Evolutionary conservation across 179 eudicot genomes (phyloP), one percentile per base, ranked within the genome.

Genomic region (Pouteria campechiana): DNA sequence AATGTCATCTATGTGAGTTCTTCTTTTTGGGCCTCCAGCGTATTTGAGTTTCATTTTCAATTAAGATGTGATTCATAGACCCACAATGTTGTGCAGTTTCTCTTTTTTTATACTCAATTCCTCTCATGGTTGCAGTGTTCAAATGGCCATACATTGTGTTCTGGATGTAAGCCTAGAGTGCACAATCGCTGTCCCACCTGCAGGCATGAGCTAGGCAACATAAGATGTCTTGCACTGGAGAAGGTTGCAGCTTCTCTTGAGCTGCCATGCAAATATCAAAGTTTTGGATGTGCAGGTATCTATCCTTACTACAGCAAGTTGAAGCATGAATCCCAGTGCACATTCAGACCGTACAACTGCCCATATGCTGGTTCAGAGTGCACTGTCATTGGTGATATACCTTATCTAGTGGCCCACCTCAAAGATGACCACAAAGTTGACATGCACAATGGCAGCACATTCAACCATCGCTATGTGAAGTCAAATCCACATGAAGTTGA

Each of bases 141-240:
- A 37, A 82, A 82, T 61, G 93, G 93, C 18, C 93, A 82, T 63
- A 82, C 93, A 36, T 46, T 82, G 36, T 82, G 93, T 56, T 66
- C 93, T 24, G 68, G 65, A 19, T 82, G 93, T 81, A 82, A 79
- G 54, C 88, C 93, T 24, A 63, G 84, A 57, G 88, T 82, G 55
- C 93, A 82, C 57, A 82, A 82, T 63, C 72, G 93, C 2, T 82
- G 93, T 52, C 93, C 93, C 21, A 79, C 93, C 57, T 82, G 93
- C 76, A 79, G 93, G 63, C 81, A 82, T 52, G 93, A 82, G 46
- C 93, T 82, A 41, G 93, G 93, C 27, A 82, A 82, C 46, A 82
- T 82, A 40, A 60, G 88, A 55, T 82, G 93, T 54, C 81, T 82
- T 43, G 83, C 88, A 47, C 45, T 82, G 33, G 93, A 82, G 48